Evolutionary conservation across 345 rosid genomes (phyloP), one percentile per base, ranked within the genome.

Genomic region (Populus pruinosa): DNA sequence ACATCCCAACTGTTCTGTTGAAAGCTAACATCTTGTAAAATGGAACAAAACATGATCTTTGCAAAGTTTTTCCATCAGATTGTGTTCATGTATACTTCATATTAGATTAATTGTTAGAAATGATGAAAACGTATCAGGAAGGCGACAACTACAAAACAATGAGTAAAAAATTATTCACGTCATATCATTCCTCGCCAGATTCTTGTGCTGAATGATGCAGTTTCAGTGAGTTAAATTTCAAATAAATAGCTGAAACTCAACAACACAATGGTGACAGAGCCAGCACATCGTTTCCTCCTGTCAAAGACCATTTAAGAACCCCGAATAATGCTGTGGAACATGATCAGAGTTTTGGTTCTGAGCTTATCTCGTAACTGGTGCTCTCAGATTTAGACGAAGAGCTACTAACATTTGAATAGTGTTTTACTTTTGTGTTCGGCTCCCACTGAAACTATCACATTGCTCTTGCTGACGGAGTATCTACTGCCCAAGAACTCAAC

Each of bases 341-440:
- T 29, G 27, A 11, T 29, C 12, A 5, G 35, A 31, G 29, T 55
- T 53, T 20, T 56, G 59, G 41, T 69, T 59, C 71, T n/a, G 78
- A 65, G 36, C 68, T 23, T 25, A 67, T 67, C 4, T 68, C 74
- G 67, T 38, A 5, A 25, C 23, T 43, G 38, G 43, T 63, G 9
- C 38, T 21, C 13, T 35, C 81, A 38, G 82, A 62, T 65, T 84
- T 63, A 20, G 85, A 83, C 21, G 78, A 69, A 33, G 85, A 78
- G 33, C 44, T 73, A 47, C 35, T 33, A 76, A 64, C 23, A 80
- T 79, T 55, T 72, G 80, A 23, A 55, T 75, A 5, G 78, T 71
- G 29, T 76, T 80, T 53, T 87, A 80, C 67, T 82, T 75, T 69
- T 76, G 87, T 16, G 85, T 80, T 69, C 84, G 84, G 10, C 44